Conservation (phyloP, 208 protist genomes). For the Crithidia sp. region DNA sequence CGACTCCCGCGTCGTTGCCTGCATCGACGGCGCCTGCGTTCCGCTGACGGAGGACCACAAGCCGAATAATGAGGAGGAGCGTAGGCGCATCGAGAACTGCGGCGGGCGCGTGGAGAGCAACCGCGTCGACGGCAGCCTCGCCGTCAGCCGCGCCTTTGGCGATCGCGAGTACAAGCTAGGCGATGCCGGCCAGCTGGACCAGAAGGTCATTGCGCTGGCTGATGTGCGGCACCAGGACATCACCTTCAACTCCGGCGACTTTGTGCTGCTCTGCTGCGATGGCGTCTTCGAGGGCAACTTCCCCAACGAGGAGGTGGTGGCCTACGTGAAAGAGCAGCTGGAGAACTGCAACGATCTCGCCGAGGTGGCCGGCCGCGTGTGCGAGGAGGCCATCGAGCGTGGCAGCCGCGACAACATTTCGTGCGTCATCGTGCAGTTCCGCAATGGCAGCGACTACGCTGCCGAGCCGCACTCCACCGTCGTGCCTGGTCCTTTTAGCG, state of each 20-base stretch:
- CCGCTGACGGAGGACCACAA: constrained; percentile 96
- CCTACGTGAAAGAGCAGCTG: constrained; percentile 85
- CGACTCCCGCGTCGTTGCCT: constrained; percentile 90
- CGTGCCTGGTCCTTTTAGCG: constrained; percentile 82
- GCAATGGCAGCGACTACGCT: constrained; percentile 78
- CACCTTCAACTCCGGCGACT: constrained; percentile 75
- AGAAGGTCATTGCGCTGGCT: constrained; percentile 92
- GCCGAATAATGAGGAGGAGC: constrained; percentile 89
- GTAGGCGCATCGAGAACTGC: constrained; percentile 85
- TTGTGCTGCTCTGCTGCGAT: constrained; percentile 92
- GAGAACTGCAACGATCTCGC: constrained; percentile 72
- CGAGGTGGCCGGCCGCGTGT: constrained; percentile 84
- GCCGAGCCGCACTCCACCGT: constrained; percentile 64
- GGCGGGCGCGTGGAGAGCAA: constrained; percentile 93
- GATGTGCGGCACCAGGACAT: constrained; percentile 83
- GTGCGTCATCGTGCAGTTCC: constrained; percentile 92
- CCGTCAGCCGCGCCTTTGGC: constrained; percentile 94
- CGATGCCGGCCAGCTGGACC: constrained; percentile 64
- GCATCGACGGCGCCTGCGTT: constrained; percentile 76
- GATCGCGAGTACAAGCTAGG: constrained; percentile 94
- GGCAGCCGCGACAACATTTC: constrained; percentile 93
- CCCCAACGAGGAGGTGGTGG: constrained; percentile 90
- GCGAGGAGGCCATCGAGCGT: constrained; percentile 88
- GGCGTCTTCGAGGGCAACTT: constrained; percentile 93
- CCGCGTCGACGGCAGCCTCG: constrained; percentile 93